Evolutionary conservation across 345 rosid species (phyloP).

Genomic region (Citrus sp.): DNA sequence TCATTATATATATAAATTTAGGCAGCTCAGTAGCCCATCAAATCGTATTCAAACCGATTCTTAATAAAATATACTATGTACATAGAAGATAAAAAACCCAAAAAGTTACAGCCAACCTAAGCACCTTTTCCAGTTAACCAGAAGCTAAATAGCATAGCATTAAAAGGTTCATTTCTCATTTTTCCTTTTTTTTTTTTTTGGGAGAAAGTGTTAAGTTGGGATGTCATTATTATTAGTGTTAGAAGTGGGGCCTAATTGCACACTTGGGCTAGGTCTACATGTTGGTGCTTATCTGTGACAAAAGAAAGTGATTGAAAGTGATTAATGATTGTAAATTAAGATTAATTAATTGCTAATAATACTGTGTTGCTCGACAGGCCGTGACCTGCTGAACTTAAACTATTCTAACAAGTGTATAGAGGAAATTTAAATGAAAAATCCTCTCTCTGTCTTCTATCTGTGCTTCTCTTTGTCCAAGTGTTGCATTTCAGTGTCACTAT

Average conservation of each 20-base stretch:
- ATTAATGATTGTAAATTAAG: slow-evolving; percentile 26
- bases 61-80: neutral
- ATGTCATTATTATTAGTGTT: slow-evolving; percentile 40
- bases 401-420: slow-evolving; percentile 12
- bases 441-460: neutral
- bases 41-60: slow-evolving; percentile 6
- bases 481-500: slow-evolving; percentile 42
- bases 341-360: slow-evolving; percentile 27
- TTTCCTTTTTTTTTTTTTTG: neutral
- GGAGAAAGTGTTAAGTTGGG: slow-evolving; percentile 27
- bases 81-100: no score
- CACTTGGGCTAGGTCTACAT: slow-evolving; percentile 52
- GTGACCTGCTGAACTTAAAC: slow-evolving; percentile 35
- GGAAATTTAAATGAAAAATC: neutral
- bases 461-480: slow-evolving; percentile 20
- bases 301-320: slow-evolving; percentile 29
- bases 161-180: no score
- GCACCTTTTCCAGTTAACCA: neutral
- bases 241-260: slow-evolving; percentile 37
- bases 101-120: slow-evolving; percentile 7
- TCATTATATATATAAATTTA: neutral
- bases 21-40: slow-evolving; percentile 4
- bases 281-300: slow-evolving; percentile 57
- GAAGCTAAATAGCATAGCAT: no score
- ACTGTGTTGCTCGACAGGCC: slow-evolving; percentile 46